A percentile compares a stretch with the other conserved stretches of the same genome.
Evolutionary conservation across 805 yeast genomes (phyloP).

Genomic region (Ogataea polymorpha): DNA sequence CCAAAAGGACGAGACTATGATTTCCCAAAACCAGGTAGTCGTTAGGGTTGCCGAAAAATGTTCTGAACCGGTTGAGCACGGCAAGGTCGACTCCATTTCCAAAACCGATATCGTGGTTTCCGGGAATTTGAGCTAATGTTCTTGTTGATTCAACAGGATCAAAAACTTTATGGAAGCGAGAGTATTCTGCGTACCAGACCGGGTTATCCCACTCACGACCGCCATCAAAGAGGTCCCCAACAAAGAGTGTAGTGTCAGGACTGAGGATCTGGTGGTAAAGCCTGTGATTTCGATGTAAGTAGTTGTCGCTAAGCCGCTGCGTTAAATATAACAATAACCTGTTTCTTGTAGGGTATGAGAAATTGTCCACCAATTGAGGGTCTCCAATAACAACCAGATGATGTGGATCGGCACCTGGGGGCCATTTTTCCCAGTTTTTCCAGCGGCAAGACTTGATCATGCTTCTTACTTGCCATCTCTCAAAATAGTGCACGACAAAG

Average conservation of each 20-base stretch:
- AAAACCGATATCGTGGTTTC: constrained; percentile 96
- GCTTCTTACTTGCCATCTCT: constrained; percentile 45
- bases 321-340: constrained; percentile 50
- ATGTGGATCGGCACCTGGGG: constrained; percentile 23
- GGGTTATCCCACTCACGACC: constrained; percentile 53
- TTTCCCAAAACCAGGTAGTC: constrained; percentile 54
- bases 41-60: constrained; percentile 71
- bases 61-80: constrained; percentile 59
- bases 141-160: constrained; percentile 39
- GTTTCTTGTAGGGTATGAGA: constrained; percentile 79
- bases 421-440: constrained; percentile 67
- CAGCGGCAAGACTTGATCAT: constrained; percentile 54
- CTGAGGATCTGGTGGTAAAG: constrained; percentile 53
- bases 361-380: constrained; percentile 86
- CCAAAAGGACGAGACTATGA: constrained; percentile 73
- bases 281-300: constrained; percentile 73
- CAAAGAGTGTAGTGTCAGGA: constrained; percentile 74
- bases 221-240: constrained; percentile 94
- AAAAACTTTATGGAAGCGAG: constrained; percentile 65
- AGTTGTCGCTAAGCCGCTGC: constrained; percentile 65
- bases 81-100: constrained; percentile 62
- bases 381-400: constrained; percentile 68
- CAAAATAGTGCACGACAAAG: constrained; percentile 47
- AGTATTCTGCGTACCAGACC: constrained; percentile 63
- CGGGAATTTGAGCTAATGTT: constrained; percentile 55